Base-by-base conservation (phyloP, 2,329 filamentous ascomycete species). In the Neonectria neomacrospora region DNA sequence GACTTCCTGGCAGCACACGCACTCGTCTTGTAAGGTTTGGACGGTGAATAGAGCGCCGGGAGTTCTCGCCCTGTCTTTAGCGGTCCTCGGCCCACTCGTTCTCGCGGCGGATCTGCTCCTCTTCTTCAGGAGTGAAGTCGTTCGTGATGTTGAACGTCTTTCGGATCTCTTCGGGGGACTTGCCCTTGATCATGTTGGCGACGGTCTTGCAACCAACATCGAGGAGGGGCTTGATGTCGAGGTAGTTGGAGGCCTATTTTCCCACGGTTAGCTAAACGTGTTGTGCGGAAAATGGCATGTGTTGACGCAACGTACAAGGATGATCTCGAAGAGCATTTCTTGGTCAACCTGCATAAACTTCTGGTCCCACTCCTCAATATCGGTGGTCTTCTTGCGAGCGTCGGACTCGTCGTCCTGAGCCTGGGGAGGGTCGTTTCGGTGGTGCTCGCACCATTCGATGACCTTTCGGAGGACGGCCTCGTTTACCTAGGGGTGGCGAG, bases 331-430 rank as follows among this genome's bases (percentile, higher is more conserved):
- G 2, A 99, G 88, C 96, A 99, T 98, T 82, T 99, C 96, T 78
- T 99, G 96, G 79, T 99, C 96, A 18, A 99, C 96, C 81, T 98
- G 95, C 96, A 99, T 98, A 81, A 98, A 99, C 83, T 99, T 99
- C 81, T 98, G 95, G 74, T 99, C 96, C 96, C 96, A 99, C 81
- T 99, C 96, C 64, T 98, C 96, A 70, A 99, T 99, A 74, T 99
- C 96, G 50, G 96, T 98, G 1, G 94, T 97, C 88, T 97, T 97
- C 86, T 97, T 97, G 73, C 96, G 93, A 54, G 90, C 94, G 74
- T 98, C 95, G 66, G 91, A 91, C 74, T 99, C 94, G 64, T 97
- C 96, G 67, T 98, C 95, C 74, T 89, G 88, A 57, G 90, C 85
- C 67, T 89, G 87, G n/a, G 89, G 85, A 41, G 96, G 93, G 76